phyloP scores from a whole-genome alignment of 2,329 filamentous ascomycete species.

The Pseudonectria foliicola region DNA sequence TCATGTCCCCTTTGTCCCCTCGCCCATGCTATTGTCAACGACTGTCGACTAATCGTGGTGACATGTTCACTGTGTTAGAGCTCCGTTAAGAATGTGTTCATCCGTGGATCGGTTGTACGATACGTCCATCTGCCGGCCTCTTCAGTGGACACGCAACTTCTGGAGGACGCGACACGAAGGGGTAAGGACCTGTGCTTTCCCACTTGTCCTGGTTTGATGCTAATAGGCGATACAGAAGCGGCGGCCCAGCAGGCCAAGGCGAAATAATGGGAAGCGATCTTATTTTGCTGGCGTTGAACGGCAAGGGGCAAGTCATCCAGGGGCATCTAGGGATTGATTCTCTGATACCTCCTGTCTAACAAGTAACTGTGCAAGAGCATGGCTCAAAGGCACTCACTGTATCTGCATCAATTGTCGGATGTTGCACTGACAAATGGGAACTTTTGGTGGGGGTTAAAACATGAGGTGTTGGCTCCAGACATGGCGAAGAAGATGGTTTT shows the following conservation, averaged over 20 bases:
- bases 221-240: constrained; percentile 37
- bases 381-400: not conserved
- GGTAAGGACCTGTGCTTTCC: constrained; percentile 41
- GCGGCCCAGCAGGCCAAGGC: constrained; percentile 51
- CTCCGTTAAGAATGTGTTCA: constrained; percentile 92
- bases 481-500: constrained; percentile 21
- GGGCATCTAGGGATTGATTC: too few relatives aligned
- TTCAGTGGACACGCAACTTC: constrained; percentile 75
- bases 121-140: constrained; percentile 82
- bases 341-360: too few relatives aligned
- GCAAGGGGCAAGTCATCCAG: too few relatives aligned
- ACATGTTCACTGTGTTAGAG: constrained; percentile 32
- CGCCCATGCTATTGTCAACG: not conserved
- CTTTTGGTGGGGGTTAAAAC: constrained; percentile 3
- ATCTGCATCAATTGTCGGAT: constrained; percentile 7
- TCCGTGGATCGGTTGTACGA: constrained; percentile 83
- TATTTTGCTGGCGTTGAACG: not conserved
- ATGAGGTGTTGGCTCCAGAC: constrained; percentile 22
- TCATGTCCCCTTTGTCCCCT: constrained; percentile 3
- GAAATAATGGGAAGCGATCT: constrained; percentile 31
- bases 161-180: constrained; percentile 88
- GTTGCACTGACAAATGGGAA: constrained; percentile 12
- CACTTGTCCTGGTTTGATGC: not conserved
- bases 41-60: constrained; percentile 2
- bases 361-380: too few relatives aligned